Evolutionary conservation across 2,329 filamentous ascomycete species (phyloP).

Genomic region (Aspergillus sp.): DNA sequence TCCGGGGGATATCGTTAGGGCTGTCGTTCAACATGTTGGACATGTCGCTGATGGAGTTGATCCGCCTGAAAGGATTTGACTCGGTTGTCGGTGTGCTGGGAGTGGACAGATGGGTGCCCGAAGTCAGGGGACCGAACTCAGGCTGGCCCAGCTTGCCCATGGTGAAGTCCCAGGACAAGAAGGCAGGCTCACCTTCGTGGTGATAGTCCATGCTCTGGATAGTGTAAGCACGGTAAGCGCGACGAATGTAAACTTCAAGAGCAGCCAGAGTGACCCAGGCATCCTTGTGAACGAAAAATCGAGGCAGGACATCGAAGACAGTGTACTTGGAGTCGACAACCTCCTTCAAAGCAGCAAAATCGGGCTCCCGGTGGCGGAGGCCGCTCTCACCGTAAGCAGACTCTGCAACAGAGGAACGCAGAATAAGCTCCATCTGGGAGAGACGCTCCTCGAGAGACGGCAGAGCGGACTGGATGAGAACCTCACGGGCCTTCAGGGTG

Average conservation of each 20-base stretch:
- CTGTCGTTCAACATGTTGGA: slow-evolving; percentile 76
- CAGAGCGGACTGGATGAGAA: slow-evolving; percentile 94
- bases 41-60: slow-evolving; percentile 96
- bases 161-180: slow-evolving; percentile 92
- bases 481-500: slow-evolving; percentile 92
- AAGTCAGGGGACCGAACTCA: slow-evolving; percentile 77
- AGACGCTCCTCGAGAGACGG: slow-evolving; percentile 94
- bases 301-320: slow-evolving; percentile 91
- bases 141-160: slow-evolving; percentile 90
- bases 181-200: slow-evolving; percentile 66
- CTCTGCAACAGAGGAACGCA: slow-evolving; percentile 91
- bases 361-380: slow-evolving; percentile 93
- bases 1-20: slow-evolving; percentile 71
- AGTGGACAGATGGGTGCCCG: slow-evolving; percentile 72
- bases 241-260: slow-evolving; percentile 92
- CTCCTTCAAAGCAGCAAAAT: slow-evolving; percentile 88
- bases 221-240: slow-evolving; percentile 94
- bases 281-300: slow-evolving; percentile 93
- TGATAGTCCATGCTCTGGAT: slow-evolving; percentile 88
- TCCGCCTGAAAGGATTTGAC: slow-evolving; percentile 70
- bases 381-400: slow-evolving; percentile 97
- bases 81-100: slow-evolving; percentile 70
- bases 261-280: slow-evolving; percentile 92
- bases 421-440: slow-evolving; percentile 96
- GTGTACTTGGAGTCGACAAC: slow-evolving; percentile 99